These are phyloP conservation scores for Malus sylvestris DNA, from an alignment of 306 rosid species.

Conservation along the genomic window DNA sequence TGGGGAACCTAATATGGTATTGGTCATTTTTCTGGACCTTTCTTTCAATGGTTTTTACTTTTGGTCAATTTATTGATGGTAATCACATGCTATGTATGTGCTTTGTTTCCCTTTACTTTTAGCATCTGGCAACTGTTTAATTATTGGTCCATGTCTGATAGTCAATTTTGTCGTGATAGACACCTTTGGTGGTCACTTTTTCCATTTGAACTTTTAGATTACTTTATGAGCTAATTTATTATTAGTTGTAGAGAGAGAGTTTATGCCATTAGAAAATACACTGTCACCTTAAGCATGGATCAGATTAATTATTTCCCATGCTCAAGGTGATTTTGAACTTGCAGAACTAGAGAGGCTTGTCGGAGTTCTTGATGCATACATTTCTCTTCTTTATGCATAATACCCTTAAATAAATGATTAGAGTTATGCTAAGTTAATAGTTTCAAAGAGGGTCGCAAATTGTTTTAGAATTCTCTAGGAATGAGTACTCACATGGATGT, in stretches of 20 bases:
- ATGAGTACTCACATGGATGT: neutral
- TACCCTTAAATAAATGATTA: neutral
- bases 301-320: neutral
- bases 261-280: neutral
- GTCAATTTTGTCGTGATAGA: neutral
- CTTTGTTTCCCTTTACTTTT: neutral
- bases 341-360: neutral
- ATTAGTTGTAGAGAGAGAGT: neutral
- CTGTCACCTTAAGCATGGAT: neutral
- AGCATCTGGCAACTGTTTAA: neutral
- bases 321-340: neutral
- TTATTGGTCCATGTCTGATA: neutral
- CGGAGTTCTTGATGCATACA: neutral
- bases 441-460: neutral
- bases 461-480: neutral
- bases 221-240: neutral
- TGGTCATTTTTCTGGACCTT: constrained; percentile 24
- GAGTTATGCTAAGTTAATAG: neutral
- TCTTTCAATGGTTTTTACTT: constrained; percentile 5
- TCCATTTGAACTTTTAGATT: neutral
- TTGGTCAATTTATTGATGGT: constrained; percentile 13
- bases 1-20: constrained; percentile 33
- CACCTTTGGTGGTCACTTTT: neutral
- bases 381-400: neutral
- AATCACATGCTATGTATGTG: neutral